These are phyloP conservation scores for Yamadazyma akitaensis DNA, from an alignment of 805 yeast species.

Conservation along the genomic window DNA sequence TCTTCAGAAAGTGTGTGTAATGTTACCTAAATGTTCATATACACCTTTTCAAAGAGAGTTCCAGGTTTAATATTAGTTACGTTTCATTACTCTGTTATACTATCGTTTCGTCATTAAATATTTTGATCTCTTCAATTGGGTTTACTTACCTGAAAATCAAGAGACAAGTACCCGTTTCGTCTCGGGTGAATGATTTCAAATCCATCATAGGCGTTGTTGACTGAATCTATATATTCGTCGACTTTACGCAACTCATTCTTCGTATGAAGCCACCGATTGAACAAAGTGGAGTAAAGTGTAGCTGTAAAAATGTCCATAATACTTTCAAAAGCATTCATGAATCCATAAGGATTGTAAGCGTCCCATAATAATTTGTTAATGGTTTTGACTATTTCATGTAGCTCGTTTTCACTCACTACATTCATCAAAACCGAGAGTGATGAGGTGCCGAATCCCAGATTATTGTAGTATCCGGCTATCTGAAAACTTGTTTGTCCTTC, in stretches of 20 bases:
- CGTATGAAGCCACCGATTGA: slow-evolving; percentile 12
- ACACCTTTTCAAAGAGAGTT: not conserved
- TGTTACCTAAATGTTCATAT: too few relatives aligned
- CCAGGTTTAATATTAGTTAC: too few relatives aligned
- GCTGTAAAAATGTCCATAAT: slow-evolving; percentile 40
- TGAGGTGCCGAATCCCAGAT: slow-evolving; percentile 47
- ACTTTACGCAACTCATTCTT: slow-evolving; percentile 33
- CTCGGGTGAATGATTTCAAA: slow-evolving; percentile 44
- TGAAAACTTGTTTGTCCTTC: slow-evolving; percentile 20
- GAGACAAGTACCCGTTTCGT: slow-evolving; percentile 11
- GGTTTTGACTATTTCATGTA: slow-evolving; percentile 34
- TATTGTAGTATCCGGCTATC: slow-evolving; percentile 37
- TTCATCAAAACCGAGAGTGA: slow-evolving; percentile 47
- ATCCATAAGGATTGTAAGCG: slow-evolving; percentile 38
- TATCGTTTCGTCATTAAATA: not conserved
- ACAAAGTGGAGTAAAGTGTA: slow-evolving; percentile 24
- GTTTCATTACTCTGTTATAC: not conserved
- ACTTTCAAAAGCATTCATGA: slow-evolving; percentile 30
- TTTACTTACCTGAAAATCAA: slow-evolving; percentile 53
- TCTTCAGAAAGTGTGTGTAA: too few relatives aligned
- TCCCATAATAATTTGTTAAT: slow-evolving; percentile 42
- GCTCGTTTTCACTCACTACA: slow-evolving; percentile 31
- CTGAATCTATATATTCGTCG: slow-evolving; percentile 30
- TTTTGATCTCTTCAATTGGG: slow-evolving; percentile 3
- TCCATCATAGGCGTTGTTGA: slow-evolving; percentile 16